Conservation (phyloP, 2,329 filamentous ascomycete species). For the Didymella segeticola region DNA sequence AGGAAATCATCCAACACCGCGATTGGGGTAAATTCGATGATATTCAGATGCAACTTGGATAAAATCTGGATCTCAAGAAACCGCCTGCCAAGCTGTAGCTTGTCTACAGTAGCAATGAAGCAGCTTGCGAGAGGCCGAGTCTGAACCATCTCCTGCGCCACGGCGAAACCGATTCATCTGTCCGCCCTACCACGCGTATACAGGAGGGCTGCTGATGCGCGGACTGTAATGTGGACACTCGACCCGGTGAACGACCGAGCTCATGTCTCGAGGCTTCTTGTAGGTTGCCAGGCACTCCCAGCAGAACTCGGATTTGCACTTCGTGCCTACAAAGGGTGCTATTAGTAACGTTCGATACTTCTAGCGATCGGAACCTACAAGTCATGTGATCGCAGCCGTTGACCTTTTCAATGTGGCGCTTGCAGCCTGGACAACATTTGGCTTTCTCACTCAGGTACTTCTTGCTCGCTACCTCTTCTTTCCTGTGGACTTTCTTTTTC, state of each 20-base stretch:
- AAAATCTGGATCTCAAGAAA: too few species aligned
- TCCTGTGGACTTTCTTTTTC: slow-evolving; percentile 31
- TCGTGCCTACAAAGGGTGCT: slow-evolving; percentile 29
- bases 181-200: not conserved
- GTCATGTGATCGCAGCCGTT: slow-evolving; percentile 53
- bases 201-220: not conserved
- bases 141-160: not conserved
- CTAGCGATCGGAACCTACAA: slow-evolving; percentile 28
- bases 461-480: slow-evolving; percentile 38
- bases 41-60: too few species aligned
- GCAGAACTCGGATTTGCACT: slow-evolving; percentile 51
- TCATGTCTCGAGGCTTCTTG: not conserved
- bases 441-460: slow-evolving; percentile 39
- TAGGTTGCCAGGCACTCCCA: slow-evolving; percentile 47
- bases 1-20: too few species aligned
- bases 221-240: not conserved
- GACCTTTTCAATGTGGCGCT: slow-evolving; percentile 50
- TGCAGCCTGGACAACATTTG: slow-evolving; percentile 51
- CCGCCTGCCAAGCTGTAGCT: too few species aligned
- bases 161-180: not conserved
- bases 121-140: too few species aligned
- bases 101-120: too few species aligned
- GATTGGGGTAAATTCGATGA: too few species aligned
- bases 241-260: not conserved
- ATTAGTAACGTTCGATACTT: not conserved